These are phyloP conservation scores for Psilocybe azurescens DNA, from an alignment of 768 basidiomycete species.

Conservation along the genomic window DNA sequence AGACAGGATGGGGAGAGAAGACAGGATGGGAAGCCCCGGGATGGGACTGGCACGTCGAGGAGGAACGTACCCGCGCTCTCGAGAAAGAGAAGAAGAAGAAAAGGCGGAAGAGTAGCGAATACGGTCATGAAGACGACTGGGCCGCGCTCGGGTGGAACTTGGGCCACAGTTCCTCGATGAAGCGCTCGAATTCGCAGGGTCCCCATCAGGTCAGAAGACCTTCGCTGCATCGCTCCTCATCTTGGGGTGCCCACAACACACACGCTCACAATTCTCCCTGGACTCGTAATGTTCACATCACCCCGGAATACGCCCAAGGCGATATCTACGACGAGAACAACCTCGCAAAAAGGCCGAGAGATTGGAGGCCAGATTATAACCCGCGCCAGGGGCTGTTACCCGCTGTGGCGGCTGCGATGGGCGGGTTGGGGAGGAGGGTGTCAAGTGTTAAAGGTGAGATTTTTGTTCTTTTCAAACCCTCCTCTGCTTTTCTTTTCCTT, in stretches of 20 bases:
- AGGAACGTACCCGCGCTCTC: no score
- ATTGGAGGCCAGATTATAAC: slow-evolving; percentile 50
- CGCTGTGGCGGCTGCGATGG: slow-evolving; percentile 25
- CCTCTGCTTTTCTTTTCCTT: not conserved
- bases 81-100: slow-evolving; percentile 15
- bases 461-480: not conserved
- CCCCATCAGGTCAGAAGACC: not conserved
- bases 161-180: slow-evolving; percentile 9
- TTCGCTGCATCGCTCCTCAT: slow-evolving; percentile 23
- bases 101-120: slow-evolving; percentile 14
- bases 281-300: not conserved
- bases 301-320: slow-evolving; percentile 27
- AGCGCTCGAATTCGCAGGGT: slow-evolving; percentile 24
- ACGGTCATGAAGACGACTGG: slow-evolving; percentile 6
- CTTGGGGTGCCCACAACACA: slow-evolving; percentile 17
- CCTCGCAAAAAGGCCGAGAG: slow-evolving; percentile 42
- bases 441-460: slow-evolving; percentile 40
- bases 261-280: not conserved
- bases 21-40: not conserved
- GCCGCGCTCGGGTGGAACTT: not conserved
- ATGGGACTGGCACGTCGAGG: not conserved
- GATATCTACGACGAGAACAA: slow-evolving; percentile 39
- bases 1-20: not conserved
- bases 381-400: slow-evolving; percentile 26
- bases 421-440: slow-evolving; percentile 30